A percentile compares a stretch with the other conserved stretches of the same genome.
Conservation (phyloP, 768 basidiomycete genomes). For the Neoboletus subvelutipes region DNA sequence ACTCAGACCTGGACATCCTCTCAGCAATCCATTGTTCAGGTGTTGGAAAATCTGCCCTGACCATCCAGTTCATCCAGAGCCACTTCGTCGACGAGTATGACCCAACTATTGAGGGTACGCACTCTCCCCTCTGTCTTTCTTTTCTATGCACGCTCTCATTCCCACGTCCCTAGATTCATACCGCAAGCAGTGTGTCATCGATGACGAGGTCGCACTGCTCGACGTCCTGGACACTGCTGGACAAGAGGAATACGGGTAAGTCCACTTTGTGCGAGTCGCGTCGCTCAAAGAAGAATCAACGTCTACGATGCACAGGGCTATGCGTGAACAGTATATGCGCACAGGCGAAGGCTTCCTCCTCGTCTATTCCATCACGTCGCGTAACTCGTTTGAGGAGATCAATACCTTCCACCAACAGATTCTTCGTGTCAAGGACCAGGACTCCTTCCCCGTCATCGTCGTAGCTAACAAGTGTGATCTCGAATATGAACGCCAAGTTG, state of each 20-base stretch:
- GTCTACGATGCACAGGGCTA: conserved; percentile 57
- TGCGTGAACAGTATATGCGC: conserved; percentile 99
- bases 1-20: conserved; percentile 23
- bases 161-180: conserved; percentile 70
- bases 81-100: conserved; percentile 93
- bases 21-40: conserved; percentile 18
- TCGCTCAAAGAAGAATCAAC: conserved; percentile 6
- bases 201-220: conserved; percentile 96
- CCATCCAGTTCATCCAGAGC: conserved; percentile 97
- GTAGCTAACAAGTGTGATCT: conserved; percentile 98
- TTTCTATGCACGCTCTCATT: not conserved
- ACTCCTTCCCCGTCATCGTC: conserved; percentile 91
- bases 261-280: conserved; percentile 15
- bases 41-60: conserved; percentile 84
- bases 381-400: conserved; percentile 97
- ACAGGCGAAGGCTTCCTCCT: conserved; percentile 97
- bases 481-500: conserved; percentile 94
- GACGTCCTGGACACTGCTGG: conserved; percentile 98
- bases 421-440: conserved; percentile 93
- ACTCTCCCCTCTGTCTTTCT: conserved; percentile 6
- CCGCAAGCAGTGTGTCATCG: conserved; percentile 94
- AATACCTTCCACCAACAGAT: conserved; percentile 96
- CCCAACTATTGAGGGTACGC: conserved; percentile 87
- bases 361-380: conserved; percentile 97
- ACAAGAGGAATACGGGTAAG: conserved; percentile 96